Evolutionary conservation across 2,329 filamentous ascomycete genomes (phyloP).

Genomic region (Ophiocordyceps camponoti-leonardi): DNA sequence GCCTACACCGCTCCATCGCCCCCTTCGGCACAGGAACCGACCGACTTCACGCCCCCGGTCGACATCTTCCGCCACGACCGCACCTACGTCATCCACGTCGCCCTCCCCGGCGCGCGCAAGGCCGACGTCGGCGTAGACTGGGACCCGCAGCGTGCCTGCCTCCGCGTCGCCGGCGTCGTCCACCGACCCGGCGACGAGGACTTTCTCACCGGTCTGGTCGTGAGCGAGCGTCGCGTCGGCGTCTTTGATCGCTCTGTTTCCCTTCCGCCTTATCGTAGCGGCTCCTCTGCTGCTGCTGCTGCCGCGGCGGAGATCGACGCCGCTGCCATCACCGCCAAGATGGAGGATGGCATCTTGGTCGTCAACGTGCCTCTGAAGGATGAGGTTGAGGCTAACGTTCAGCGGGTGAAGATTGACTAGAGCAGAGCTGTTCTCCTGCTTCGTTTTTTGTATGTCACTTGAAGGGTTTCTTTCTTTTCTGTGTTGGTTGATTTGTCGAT

Average conservation of each 20-base stretch:
- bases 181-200: constrained; percentile 56
- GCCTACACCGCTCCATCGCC: no score
- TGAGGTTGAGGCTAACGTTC: constrained; percentile 46
- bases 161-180: constrained; percentile 56
- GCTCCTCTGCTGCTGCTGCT: no score
- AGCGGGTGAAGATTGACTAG: constrained; percentile 39
- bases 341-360: constrained; percentile 62
- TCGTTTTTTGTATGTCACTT: no score
- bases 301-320: constrained; percentile 45
- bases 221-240: constrained; percentile 54
- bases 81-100: constrained; percentile 54
- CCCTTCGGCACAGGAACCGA: constrained; percentile 9
- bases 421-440: no score
- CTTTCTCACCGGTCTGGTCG: constrained; percentile 43
- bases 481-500: no score
- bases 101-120: constrained; percentile 64
- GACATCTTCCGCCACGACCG: constrained; percentile 57
- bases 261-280: constrained; percentile 28
- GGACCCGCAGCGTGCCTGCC: constrained; percentile 47
- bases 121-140: constrained; percentile 63
- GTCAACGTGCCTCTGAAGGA: constrained; percentile 64
- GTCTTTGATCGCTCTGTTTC: constrained; percentile 55
- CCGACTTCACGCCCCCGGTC: constrained; percentile 44
- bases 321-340: constrained; percentile 51
- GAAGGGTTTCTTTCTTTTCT: no score